phyloP scores from a whole-genome alignment of 139 green algal genomes.

The Limnomonas spitsbergensis region DNA sequence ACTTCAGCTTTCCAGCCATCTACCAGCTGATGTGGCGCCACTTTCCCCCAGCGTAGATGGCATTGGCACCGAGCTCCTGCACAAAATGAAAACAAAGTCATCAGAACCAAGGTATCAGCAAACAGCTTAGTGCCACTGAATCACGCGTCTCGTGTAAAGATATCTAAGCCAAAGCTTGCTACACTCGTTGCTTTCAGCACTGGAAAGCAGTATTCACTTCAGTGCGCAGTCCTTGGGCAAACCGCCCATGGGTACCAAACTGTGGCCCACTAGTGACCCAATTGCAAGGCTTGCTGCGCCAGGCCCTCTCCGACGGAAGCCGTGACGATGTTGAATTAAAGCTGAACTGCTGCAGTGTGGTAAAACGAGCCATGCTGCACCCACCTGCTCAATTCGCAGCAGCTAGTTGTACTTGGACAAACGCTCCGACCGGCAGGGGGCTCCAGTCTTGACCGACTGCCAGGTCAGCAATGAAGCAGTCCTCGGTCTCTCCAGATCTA shows the following conservation, averaged over 20 bases:
- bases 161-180: neutral
- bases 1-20: neutral
- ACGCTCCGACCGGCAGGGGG: slow-evolving; percentile 92
- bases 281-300: neutral
- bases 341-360: too few relatives aligned
- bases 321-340: too few relatives aligned
- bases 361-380: neutral
- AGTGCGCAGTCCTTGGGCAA: too few relatives aligned
- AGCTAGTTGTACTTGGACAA: slow-evolving; percentile 99
- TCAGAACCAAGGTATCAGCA: neutral
- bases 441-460: slow-evolving; percentile 99
- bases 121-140: neutral
- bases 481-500: slow-evolving; percentile 59
- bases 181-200: too few relatives aligned
- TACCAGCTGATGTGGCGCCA: slow-evolving; percentile 69
- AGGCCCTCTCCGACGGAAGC: too few relatives aligned
- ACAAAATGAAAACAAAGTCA: neutral
- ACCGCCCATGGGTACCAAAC: too few relatives aligned
- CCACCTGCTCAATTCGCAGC: slow-evolving; percentile 86
- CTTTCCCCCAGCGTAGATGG: slow-evolving; percentile 74
- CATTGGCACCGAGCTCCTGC: slow-evolving; percentile 60
- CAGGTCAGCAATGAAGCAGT: slow-evolving; percentile 98
- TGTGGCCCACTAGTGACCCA: neutral
- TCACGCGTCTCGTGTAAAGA: neutral
- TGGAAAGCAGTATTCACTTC: too few relatives aligned